Base-by-base conservation (phyloP, 345 rosid species). In the Melastoma malabathricum region DNA sequence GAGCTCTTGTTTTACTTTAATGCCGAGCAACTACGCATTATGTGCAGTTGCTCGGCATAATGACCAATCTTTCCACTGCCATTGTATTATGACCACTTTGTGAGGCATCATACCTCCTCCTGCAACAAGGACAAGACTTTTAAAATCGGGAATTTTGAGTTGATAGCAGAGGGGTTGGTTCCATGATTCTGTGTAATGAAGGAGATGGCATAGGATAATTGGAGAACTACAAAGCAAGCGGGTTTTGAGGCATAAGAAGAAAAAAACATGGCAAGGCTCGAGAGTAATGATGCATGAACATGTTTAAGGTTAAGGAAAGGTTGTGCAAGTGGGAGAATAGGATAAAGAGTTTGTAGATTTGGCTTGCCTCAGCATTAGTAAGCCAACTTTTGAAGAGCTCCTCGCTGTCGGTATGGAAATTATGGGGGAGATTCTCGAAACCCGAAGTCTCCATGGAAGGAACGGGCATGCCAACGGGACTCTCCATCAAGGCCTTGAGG, bases 331-430 rank as follows among this genome's bases (percentile, higher is more conserved):
- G 25, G 25, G 25, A 22, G 2, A 22, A 22, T 1, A 4, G 25
- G 4, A 22, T 1, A 1, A 22, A 22, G 25, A 22, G 25, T 4
- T 22, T 22, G 25, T 22, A 22, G 25, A 2, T 22, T 22, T 22
- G 25, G 41, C 83, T 75, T 75, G 80, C 90, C 90, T 79, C 86
- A 69, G 83, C 90, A 62, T 62, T 79, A 0, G 73, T 75, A 44
- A 83, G 90, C 90, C 90, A 83, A 65, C 69, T 71, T 58, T 72
- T 77, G 80, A 83, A 83, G 54, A 83, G 83, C 63, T 83, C 90
- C 66, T 83, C 90, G 14, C 90, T 83, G 18, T 83, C 82, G 0
- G 81, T 27, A 5, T 82, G 81, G 17, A 77, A 68, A 56, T 63
- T 71, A 18, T 69, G 80, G n/a, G 81, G 65, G 38, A 77, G 68